phyloP scores from a whole-genome alignment of 2,329 filamentous ascomycete genomes.

The Cladosporium cucumerinum region DNA sequence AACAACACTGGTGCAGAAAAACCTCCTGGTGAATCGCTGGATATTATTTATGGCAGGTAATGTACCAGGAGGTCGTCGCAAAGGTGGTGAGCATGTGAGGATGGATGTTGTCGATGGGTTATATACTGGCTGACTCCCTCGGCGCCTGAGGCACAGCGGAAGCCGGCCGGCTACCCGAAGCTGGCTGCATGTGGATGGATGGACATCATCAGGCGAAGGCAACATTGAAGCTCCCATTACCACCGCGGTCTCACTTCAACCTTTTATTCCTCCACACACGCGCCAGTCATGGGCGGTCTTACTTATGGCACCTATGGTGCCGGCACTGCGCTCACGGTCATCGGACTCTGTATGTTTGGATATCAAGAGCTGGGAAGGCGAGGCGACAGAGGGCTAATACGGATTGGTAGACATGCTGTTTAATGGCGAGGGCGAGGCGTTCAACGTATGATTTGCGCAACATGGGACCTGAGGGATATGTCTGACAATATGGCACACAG shows the following conservation, averaged over 20 bases:
- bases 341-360: constrained; percentile 36
- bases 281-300: constrained; percentile 32
- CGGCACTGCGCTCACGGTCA: constrained; percentile 33
- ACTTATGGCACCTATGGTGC: constrained; percentile 38
- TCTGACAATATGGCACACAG: constrained; percentile 42
- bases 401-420: constrained; percentile 85
- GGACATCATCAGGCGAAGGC: constrained; percentile 1
- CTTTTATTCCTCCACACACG: constrained; percentile 5
- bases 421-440: constrained; percentile 89
- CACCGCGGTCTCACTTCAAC: not conserved
- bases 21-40: constrained; percentile 7
- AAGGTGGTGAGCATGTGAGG: not conserved
- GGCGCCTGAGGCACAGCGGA: constrained; percentile 1
- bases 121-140: constrained; percentile 11
- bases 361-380: constrained; percentile 4
- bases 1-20: not conserved
- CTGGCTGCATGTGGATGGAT: constrained; percentile 5
- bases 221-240: constrained; percentile 16
- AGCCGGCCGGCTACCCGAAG: not conserved
- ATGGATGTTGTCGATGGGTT: constrained; percentile 1
- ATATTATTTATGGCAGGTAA: not conserved
- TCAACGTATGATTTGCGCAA: constrained; percentile 66
- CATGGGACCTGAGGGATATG: not conserved
- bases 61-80: constrained; percentile 12
- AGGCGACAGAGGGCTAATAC: constrained; percentile 26